Base-by-base conservation (phyloP, 352 stramenopile species). In the Globisporangium yorkense region DNA sequence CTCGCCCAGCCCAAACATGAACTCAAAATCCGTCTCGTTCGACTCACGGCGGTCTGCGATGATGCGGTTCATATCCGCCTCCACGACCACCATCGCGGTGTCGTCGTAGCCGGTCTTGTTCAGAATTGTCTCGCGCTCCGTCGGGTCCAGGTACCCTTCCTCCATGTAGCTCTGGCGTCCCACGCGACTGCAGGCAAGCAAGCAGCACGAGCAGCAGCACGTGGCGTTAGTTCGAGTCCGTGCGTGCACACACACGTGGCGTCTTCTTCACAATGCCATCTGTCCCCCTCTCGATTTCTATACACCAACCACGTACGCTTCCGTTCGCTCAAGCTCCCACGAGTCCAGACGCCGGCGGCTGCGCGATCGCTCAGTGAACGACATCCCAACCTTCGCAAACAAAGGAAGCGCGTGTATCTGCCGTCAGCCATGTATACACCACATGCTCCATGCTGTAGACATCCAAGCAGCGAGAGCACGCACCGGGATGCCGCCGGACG, bases 81-180 rank as follows among this genome's bases (percentile, higher is more conserved):
- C 80, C 40, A 90, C 84, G n/a, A 67, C 76, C 21, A 75, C 70
- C 53, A 93, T 87, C 31, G 75, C 74, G 13, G 79, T 74, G 51
- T 88, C 76, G 20, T 80, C 77, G 52, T 78, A 93, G n/a, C 84
- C 84, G 29, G 80, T 80, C 29, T 88, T 88, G 39, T 77, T 88
- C 9, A 93, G 68, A 57, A 93, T 93, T 50, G 72, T 57, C 52
- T 87, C 84, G 48, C 84, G 72, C 67, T 93, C 84, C 46, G 84
- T 63, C 2, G 80, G 80, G 61, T 93, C 80, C 56, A 93, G 57
- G 67, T 91, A 93, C 0, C 84, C 84, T 68, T 93, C 77, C 59
- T 93, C 84, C 84, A 93, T 93, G 63, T 93, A 93, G 60, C 71
- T 91, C 55, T 93, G 75, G 10, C 84, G 77, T 2, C 72, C 82